Evolutionary conservation across 352 stramenopile genomes (phyloP).

Genomic region (Phytophthora litchii): DNA sequence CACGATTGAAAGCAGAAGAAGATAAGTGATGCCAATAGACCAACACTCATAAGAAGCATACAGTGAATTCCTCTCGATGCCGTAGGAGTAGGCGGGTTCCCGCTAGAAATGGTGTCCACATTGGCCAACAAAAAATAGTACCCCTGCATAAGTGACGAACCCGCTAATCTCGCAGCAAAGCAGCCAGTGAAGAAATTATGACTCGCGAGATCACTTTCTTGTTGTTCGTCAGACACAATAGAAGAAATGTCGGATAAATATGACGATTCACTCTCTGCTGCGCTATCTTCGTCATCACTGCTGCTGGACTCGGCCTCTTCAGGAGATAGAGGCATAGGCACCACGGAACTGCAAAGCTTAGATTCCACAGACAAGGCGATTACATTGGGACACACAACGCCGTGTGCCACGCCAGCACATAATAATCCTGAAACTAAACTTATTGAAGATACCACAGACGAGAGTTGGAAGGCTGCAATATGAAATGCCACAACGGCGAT

Average conservation of each 20-base stretch:
- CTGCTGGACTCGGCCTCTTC: slow-evolving; percentile 21
- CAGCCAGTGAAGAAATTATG: slow-evolving; percentile 45
- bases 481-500: slow-evolving; percentile 55
- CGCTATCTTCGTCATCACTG: slow-evolving; percentile 24
- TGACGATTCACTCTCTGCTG: slow-evolving; percentile 32
- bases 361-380: slow-evolving; percentile 53
- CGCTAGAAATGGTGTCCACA: slow-evolving; percentile 22
- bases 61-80: slow-evolving; percentile 33
- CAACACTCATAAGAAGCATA: slow-evolving; percentile 46
- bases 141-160: slow-evolving; percentile 52
- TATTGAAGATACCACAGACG: slow-evolving; percentile 32
- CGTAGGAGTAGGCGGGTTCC: slow-evolving; percentile 1
- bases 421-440: slow-evolving; percentile 47
- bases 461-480: slow-evolving; percentile 38
- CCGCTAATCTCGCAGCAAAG: slow-evolving; percentile 49
- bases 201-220: slow-evolving; percentile 16
- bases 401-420: slow-evolving; percentile 50
- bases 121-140: slow-evolving; percentile 65
- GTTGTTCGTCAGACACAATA: slow-evolving; percentile 7
- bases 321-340: slow-evolving; percentile 16
- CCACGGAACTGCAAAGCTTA: slow-evolving; percentile 14
- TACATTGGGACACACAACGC: slow-evolving; percentile 52
- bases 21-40: slow-evolving; percentile 46
- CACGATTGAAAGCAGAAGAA: slow-evolving; percentile 59
- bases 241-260: slow-evolving; percentile 24